Base-by-base conservation (phyloP, 345 rosid species). In the Citrus sp. region DNA sequence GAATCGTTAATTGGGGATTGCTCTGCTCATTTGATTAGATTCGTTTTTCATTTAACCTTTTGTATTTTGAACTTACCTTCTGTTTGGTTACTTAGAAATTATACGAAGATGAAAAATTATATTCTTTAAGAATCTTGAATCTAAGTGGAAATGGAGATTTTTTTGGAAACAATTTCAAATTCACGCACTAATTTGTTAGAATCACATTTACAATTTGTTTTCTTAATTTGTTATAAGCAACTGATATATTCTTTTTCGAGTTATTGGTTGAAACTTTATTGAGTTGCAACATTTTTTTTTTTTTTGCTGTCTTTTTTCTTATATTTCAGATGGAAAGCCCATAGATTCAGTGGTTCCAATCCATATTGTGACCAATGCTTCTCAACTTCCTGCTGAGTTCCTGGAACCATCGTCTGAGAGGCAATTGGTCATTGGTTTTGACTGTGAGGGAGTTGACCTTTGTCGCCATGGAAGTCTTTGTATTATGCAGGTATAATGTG, bases 371-470 rank as follows among this genome's bases (percentile, higher is more conserved):
- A 91, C 87, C 4, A 80, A 84, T 73, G 87, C 94, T 54, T 86
- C 87, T 77, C 93, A 93, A 80, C 98, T 95, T 74, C 99, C 98
- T 4, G 79, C 78, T 84, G 95, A 91, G 30, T 95, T 95, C 85
- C 72, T 93, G 78, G 80, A 91, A 76, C 99, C 99, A 67, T 85
- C 90, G 6, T 85, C 93, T 32, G 89, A 86, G 63, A 86, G 72
- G 71, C 86, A 82, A 30, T 63, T 95, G 81, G 88, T 92, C 70
- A 77, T 95, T 63, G 99, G 98, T 34, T 92, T 95, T 84, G 99
- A 95, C 75, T 95, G 98, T 27, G 98, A 95, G 77, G 99, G 99
- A 60, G 93, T 91, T 78, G 90, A 93, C 84, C 93, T 95, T 7
- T 93, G 97, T 76, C 90, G 98, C 30, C 82, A 84, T 77, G 99